phyloP scores from a whole-genome alignment of 2,329 filamentous ascomycete genomes.

The Lachnellula occidentalis region DNA sequence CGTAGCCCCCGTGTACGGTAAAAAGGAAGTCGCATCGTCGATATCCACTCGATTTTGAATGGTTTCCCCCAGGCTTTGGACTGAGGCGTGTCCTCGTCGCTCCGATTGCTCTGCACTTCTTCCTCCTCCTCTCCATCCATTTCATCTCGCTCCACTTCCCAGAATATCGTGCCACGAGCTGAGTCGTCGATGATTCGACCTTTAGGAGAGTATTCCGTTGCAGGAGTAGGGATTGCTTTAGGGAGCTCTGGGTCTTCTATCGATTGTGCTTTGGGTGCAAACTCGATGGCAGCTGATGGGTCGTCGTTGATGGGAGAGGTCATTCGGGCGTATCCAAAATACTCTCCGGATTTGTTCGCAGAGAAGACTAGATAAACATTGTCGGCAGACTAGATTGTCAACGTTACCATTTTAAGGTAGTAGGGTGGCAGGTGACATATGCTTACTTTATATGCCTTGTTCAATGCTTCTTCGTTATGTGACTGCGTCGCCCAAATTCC shows the following conservation, averaged over 20 bases:
- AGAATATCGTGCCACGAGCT: slow-evolving; percentile 91
- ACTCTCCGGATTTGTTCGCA: slow-evolving; percentile 95
- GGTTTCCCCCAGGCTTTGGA: slow-evolving; percentile 73
- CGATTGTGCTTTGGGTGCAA: slow-evolving; percentile 59
- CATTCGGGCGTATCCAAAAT: slow-evolving; percentile 94
- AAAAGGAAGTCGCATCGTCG: slow-evolving; percentile 77
- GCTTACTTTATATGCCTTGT: slow-evolving; percentile 73
- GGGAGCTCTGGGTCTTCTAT: slow-evolving; percentile 61
- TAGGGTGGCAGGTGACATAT: background rate
- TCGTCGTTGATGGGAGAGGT: slow-evolving; percentile 76
- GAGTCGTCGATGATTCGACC: slow-evolving; percentile 91
- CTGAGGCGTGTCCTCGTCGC: slow-evolving; percentile 33
- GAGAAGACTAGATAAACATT: slow-evolving; percentile 92
- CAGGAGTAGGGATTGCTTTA: slow-evolving; percentile 72
- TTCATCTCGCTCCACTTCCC: slow-evolving; percentile 72
- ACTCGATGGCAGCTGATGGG: slow-evolving; percentile 61
- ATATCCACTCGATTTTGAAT: slow-evolving; percentile 87
- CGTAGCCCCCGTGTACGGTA: slow-evolving; percentile 80
- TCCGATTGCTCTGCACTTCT: slow-evolving; percentile 32
- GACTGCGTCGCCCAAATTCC: slow-evolving; percentile 92
- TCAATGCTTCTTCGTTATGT: slow-evolving; percentile 82
- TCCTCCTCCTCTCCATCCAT: slow-evolving; percentile 41
- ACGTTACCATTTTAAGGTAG: slow-evolving; percentile 9
- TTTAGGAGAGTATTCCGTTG: slow-evolving; percentile 71
- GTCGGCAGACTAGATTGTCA: slow-evolving; percentile 57